Base-by-base conservation (phyloP, 345 rosid genomes). In the Hibiscus trionum region DNA sequence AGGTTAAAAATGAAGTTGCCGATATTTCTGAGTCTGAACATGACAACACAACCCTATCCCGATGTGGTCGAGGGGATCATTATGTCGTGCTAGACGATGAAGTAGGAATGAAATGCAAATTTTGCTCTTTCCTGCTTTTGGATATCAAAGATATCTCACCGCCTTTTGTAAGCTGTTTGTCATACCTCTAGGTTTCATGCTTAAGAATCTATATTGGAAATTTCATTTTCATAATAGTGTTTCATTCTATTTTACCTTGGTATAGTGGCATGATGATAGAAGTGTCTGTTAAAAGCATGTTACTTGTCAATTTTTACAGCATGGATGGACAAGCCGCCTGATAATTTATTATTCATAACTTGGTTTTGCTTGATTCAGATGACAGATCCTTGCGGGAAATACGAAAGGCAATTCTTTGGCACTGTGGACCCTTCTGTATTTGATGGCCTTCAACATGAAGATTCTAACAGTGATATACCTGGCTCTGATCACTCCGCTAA, bases 51-150 rank as follows among this genome's bases (percentile, higher is more conserved):
- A 52, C 35, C 19, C 73, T 14, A 14, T 85, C 46, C 15, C 76
- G 11, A n/a, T 86, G 92, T 77, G 8, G 19, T 35, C 82, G 44
- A 17, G 90, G 85, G 77, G 70, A 71, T 3, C 96, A 88, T 77
- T 64, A 77, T 2, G 50, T 82, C 19, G 44, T 82, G 11, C 82
- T 84, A 49, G 85, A 90, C 63, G 90, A 88, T 17, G 88, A 88
- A 66, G 73, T 84, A 47, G 96, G 96, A 31, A 16, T 84, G 60
- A 62, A 27, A 29, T 90, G 96, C 84, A 57, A 66, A 74, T 59
- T 64, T 46, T 90, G 93, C 74, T 63, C 73, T 21, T 67, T 63
- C 69, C 84, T 90, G 5, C 11, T 70, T 7, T 21, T 74, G 37
- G 95, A 89, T 73, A 86, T 86, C 21, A 81, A 29, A 81, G 53